phyloP scores from a whole-genome alignment of 2,329 filamentous ascomycete genomes.

The Chaetoscypha palmicola region DNA sequence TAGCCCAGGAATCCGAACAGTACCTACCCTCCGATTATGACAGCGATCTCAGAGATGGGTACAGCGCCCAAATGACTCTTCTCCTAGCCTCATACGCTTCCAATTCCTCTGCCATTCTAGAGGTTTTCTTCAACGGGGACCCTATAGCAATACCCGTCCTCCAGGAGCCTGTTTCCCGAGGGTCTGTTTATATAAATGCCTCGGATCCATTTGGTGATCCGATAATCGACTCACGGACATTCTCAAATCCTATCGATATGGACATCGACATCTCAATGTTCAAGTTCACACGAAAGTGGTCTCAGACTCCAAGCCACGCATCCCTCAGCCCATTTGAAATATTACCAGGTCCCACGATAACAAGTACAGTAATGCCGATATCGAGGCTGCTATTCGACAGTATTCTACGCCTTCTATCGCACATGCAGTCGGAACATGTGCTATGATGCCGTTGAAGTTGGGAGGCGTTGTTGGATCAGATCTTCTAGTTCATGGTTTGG shows the following conservation, averaged over 20 bases:
- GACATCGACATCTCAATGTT: conserved; percentile 26
- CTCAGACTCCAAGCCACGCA: conserved; percentile 24
- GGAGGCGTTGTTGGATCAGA: conserved; percentile 16
- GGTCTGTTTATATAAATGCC: conserved; percentile 27
- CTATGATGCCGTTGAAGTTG: conserved; percentile 14
- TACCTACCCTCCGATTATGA: conserved; percentile 1
- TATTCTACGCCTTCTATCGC: conserved; percentile 31
- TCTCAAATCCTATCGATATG: conserved; percentile 33
- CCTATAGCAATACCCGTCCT: background rate
- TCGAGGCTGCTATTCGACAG: conserved; percentile 24
- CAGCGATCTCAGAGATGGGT: background rate
- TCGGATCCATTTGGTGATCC: conserved; percentile 26
- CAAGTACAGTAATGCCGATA: conserved; percentile 22
- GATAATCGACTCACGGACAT: conserved; percentile 32
- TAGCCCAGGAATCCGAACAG: background rate
- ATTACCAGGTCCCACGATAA: conserved; percentile 25
- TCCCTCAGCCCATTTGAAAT: conserved; percentile 29
- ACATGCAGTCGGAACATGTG: conserved; percentile 32
- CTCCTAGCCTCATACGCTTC: conserved; percentile 2
- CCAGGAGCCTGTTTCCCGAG: background rate
- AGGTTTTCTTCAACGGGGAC: conserved; percentile 4
- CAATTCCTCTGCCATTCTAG: conserved; percentile 1
- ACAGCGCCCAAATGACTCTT: conserved; percentile 5
- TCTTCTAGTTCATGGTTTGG: conserved; percentile 15
- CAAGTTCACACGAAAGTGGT: conserved; percentile 3